A percentile compares a stretch with the other conserved stretches of the same genome.
Conservation (phyloP, 176 grass and related monocot genomes). For the Triticum dicoccoides region DNA sequence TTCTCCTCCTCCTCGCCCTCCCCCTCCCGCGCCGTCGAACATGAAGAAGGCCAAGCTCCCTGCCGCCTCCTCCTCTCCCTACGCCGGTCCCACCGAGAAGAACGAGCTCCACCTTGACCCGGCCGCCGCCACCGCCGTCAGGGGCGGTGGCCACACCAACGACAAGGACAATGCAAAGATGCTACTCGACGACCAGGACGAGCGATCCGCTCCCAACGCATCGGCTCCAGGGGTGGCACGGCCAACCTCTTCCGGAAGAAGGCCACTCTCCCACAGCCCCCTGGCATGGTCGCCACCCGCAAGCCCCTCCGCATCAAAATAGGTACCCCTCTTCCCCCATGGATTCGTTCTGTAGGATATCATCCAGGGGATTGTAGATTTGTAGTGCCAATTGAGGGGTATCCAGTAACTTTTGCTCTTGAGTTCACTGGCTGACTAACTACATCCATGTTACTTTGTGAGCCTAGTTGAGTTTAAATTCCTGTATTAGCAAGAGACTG, state of each 20-base stretch:
- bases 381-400: constrained; percentile 4
- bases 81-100: constrained; percentile 46
- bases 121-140: constrained; percentile 1
- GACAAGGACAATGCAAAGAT: constrained; percentile 58
- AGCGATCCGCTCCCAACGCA: constrained; percentile 27
- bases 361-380: background rate
- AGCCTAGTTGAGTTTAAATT: constrained; percentile 9
- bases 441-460: background rate
- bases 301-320: constrained; percentile 96
- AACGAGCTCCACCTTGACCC: constrained; percentile 51
- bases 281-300: constrained; percentile 41
- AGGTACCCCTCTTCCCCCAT: constrained; percentile 30
- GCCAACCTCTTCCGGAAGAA: constrained; percentile 95
- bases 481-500: constrained; percentile 3
- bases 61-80: constrained; percentile 9
- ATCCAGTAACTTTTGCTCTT: background rate
- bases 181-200: constrained; percentile 71
- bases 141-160: constrained; percentile 15
- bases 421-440: background rate
- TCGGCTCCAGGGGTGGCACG: constrained; percentile 45
- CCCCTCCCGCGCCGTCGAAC: too few relatives aligned
- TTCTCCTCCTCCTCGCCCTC: background rate
- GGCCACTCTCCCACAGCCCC: constrained; percentile 82
- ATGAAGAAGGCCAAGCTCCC: too few relatives aligned
- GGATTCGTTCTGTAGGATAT: background rate